A percentile compares a stretch with the other conserved stretches of the same genome.
These are phyloP conservation scores for Pecoramyces ruminantium DNA, from an alignment of 192 early-diverging fungal genomes.

Conservation along the genomic window DNA sequence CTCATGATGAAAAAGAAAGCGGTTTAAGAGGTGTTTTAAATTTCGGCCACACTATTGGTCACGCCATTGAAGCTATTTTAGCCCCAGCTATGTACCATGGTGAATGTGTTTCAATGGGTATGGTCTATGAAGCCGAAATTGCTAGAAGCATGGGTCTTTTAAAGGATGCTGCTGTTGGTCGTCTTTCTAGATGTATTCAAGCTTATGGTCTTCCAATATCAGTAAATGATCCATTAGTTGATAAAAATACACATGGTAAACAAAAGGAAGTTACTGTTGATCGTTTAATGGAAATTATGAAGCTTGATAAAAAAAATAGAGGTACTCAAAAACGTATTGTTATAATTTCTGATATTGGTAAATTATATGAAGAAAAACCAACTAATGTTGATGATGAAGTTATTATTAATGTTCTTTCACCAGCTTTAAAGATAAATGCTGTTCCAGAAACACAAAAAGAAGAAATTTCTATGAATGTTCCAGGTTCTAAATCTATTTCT, in stretches of 20 bases:
- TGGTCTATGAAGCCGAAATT: conserved; percentile 88
- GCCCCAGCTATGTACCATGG: conserved; percentile 83
- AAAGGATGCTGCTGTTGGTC: conserved; percentile 59
- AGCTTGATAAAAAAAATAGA: conserved; percentile 91
- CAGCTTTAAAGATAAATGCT: conserved; percentile 50
- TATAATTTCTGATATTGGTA: conserved; percentile 65
- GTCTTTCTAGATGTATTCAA: conserved; percentile 63
- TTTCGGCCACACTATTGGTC: conserved; percentile 93
- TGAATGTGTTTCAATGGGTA: conserved; percentile 89
- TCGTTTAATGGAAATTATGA: conserved; percentile 74
- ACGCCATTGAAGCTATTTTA: conserved; percentile 86
- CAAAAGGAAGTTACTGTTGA: conserved; percentile 32
- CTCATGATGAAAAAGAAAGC: conserved; percentile 84
- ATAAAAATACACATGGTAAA: conserved; percentile 19
- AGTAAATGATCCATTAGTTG: conserved; percentile 62
- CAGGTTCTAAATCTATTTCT: conserved; percentile 94
- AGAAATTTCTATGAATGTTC: conserved; percentile 42
- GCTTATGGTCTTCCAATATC: conserved; percentile 78
- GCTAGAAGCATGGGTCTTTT: conserved; percentile 72
- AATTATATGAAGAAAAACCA: conserved; percentile 65
- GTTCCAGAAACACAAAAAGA: conserved; percentile 18
- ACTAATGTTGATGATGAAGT: conserved; percentile 67
- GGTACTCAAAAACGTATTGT: conserved; percentile 84
- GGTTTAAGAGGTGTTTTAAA: conserved; percentile 89
- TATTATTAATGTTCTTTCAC: conserved; percentile 68